Conservation (phyloP, 495 filamentous ascomycete genomes). For the Penicillium pulvis region DNA sequence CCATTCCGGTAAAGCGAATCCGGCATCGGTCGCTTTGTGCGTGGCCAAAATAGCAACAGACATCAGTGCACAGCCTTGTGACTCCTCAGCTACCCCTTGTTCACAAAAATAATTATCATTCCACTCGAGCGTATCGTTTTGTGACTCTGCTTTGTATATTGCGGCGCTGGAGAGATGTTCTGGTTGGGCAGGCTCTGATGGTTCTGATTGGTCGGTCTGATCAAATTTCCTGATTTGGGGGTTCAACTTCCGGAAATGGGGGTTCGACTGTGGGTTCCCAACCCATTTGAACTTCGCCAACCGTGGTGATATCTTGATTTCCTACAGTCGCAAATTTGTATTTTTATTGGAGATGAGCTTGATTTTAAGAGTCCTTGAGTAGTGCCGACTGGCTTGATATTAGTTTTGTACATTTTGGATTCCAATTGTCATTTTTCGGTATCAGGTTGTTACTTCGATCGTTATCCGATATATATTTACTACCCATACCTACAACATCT, state of each 20-base stretch:
- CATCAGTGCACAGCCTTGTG: not conserved
- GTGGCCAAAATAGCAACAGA: not conserved
- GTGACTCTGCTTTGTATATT: not conserved
- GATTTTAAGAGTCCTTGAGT: not conserved
- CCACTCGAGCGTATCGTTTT: not conserved
- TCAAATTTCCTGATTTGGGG: not conserved
- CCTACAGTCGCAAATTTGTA: not conserved
- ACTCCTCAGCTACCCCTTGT: not conserved
- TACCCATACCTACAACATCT: not conserved
- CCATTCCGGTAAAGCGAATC: not conserved
- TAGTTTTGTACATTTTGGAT: not conserved
- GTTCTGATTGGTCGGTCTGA: not conserved
- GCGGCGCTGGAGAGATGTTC: too few relatives aligned
- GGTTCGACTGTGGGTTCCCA: not conserved
- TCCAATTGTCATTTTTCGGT: not conserved
- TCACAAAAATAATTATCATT: too few relatives aligned
- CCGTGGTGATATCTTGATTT: not conserved
- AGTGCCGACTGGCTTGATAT: not conserved
- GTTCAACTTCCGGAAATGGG: not conserved
- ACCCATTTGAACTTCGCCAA: not conserved
- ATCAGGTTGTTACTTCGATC: not conserved
- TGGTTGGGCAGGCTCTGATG: too few relatives aligned
- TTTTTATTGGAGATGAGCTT: not conserved
- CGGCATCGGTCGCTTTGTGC: not conserved
- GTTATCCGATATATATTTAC: not conserved